Evolutionary conservation across 306 rosid genomes (phyloP).

Genomic region (Medicago arabica): DNA sequence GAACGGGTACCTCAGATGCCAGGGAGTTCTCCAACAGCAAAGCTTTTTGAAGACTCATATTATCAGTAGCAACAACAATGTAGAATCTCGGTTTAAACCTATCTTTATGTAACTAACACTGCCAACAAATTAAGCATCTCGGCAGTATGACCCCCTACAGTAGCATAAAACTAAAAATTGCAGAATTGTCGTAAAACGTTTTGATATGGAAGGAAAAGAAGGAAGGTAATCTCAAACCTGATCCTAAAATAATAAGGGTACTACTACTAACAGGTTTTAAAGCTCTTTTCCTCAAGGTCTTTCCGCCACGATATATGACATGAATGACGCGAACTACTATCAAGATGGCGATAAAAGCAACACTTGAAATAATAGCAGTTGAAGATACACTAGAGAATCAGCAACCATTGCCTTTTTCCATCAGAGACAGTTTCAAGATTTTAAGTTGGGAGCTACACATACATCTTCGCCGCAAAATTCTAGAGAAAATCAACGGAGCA

Average conservation of each 20-base stretch:
- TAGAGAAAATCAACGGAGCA: slow-evolving; percentile 17
- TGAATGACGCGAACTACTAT: slow-evolving; percentile 50
- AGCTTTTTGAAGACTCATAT: slow-evolving; percentile 94
- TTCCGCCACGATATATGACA: slow-evolving; percentile 45
- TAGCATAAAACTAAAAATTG: slow-evolving; percentile 14
- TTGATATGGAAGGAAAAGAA: slow-evolving; percentile 28
- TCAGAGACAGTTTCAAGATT: slow-evolving; percentile 36
- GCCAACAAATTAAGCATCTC: slow-evolving; percentile 91
- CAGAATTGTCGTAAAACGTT: slow-evolving; percentile 20
- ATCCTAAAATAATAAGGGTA: slow-evolving; percentile 61
- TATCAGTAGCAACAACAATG: slow-evolving; percentile 87
- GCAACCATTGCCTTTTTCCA: slow-evolving; percentile 48
- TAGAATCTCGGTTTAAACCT: slow-evolving; percentile 75
- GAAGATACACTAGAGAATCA: slow-evolving; percentile 47
- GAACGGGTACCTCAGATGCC: slow-evolving; percentile 51
- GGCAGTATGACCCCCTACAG: slow-evolving; percentile 82
- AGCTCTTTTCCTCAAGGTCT: slow-evolving; percentile 42
- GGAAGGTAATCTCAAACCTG: slow-evolving; percentile 51
- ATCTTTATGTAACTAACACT: slow-evolving; percentile 67
- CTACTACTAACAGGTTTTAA: slow-evolving; percentile 48
- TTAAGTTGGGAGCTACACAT: slow-evolving; percentile 36
- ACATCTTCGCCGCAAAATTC: slow-evolving; percentile 30
- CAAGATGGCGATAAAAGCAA: slow-evolving; percentile 35
- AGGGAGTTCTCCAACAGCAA: slow-evolving; percentile 58
- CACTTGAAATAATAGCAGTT: slow-evolving; percentile 35